phyloP scores from a whole-genome alignment of 306 rosid species.

The Hippophae rhamnoides region DNA sequence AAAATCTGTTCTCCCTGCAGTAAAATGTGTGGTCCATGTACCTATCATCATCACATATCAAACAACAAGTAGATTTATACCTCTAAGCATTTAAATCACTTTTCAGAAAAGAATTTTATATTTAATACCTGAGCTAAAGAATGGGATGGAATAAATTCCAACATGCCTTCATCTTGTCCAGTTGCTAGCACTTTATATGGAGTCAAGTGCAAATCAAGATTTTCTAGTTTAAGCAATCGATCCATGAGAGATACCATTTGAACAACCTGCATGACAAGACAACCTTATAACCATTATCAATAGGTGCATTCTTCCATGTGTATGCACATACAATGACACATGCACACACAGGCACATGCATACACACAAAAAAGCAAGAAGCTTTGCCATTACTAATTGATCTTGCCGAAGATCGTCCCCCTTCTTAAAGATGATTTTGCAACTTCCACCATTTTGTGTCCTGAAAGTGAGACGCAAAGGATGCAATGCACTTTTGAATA shows the following conservation, averaged over 20 bases:
- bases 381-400: constrained; percentile 60
- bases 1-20: too few species aligned
- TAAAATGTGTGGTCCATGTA: too few species aligned
- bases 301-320: not conserved
- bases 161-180: constrained; percentile 99
- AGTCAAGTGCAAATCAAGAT: constrained; percentile 85
- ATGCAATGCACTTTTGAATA: constrained; percentile 93
- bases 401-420: constrained; percentile 98
- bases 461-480: constrained; percentile 90
- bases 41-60: not conserved
- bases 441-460: constrained; percentile 68
- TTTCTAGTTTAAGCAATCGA: constrained; percentile 84
- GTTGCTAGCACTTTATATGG: constrained; percentile 95
- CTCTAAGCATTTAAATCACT: constrained; percentile 13
- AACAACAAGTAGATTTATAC: not conserved
- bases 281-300: constrained; percentile 1
- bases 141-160: constrained; percentile 88
- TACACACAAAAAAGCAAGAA: not conserved
- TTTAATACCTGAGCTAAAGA: constrained; percentile 69
- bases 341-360: too few species aligned
- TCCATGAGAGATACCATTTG: constrained; percentile 99
- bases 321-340: too few species aligned
- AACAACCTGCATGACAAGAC: constrained; percentile 59
- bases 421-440: constrained; percentile 79
- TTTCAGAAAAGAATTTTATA: constrained; percentile 5